Evolutionary conservation across 805 yeast genomes (phyloP).

Genomic region (Metschnikowia chrysomelidarum): DNA sequence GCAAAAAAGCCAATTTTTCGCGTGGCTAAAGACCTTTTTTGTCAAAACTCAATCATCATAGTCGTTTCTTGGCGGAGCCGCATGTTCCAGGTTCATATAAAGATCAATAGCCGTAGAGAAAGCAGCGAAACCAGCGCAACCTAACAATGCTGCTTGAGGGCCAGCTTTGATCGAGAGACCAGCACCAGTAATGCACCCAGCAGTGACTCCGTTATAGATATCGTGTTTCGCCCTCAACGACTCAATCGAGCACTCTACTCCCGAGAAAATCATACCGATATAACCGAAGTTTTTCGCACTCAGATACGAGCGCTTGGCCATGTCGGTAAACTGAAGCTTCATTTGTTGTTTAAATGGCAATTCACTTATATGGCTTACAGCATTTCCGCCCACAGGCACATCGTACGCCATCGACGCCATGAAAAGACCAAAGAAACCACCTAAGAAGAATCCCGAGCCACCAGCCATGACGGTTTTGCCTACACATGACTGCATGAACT

Average conservation of each 20-base stretch:
- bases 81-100: conserved; percentile 20
- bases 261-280: conserved; percentile 22
- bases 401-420: conserved; percentile 87
- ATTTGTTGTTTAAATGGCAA: conserved; percentile 91
- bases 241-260: conserved; percentile 22
- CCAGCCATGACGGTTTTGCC: conserved; percentile 92
- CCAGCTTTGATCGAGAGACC: conserved; percentile 91
- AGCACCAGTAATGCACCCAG: conserved; percentile 97
- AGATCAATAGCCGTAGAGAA: conserved; percentile 70
- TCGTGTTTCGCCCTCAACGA: conserved; percentile 59
- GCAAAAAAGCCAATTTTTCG: too few relatives aligned
- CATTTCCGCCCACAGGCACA: conserved; percentile 65
- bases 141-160: conserved; percentile 85
- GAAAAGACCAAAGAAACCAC: conserved; percentile 93
- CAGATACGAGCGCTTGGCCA: conserved; percentile 84
- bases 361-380: conserved; percentile 63
- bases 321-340: conserved; percentile 85
- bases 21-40: too few relatives aligned
- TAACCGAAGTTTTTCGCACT: conserved; percentile 80
- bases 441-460: conserved; percentile 88
- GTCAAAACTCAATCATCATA: conserved; percentile 56
- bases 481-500: conserved; percentile 88
- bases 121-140: conserved; percentile 98
- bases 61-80: conserved; percentile 77
- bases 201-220: conserved; percentile 84